Conservation (phyloP, 148 eudicot genomes). For the Silene latifolia region DNA sequence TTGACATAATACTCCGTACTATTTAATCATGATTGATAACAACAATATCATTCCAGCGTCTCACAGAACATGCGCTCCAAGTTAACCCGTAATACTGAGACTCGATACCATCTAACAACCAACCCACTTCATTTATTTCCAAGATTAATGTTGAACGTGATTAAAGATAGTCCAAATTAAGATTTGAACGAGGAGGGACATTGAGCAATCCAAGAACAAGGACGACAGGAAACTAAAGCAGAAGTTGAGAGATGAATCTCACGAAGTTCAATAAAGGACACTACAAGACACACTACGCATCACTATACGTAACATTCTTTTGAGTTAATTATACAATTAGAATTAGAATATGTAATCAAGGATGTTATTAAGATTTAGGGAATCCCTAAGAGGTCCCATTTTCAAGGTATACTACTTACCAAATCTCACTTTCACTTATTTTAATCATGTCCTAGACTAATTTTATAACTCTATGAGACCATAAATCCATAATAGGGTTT, state of each 20-base stretch:
- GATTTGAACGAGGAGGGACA: constrained; percentile 23
- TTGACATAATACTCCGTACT: no score
- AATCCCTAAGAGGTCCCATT: constrained; percentile 46
- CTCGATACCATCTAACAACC: no score
- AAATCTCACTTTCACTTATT: constrained; percentile 42
- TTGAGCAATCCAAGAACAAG: constrained; percentile 22
- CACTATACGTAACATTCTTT: constrained; percentile 32
- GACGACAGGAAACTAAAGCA: no score
- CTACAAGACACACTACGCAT: no score
- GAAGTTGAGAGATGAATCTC: constrained; percentile 35
- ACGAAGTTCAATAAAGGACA: constrained; percentile 40
- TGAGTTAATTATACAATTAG: constrained; percentile 1
- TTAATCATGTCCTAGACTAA: background rate
- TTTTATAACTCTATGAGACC: background rate
- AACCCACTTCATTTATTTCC: no score
- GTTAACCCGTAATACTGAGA: no score
- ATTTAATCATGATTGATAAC: no score
- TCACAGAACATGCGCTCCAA: no score
- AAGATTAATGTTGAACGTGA: no score
- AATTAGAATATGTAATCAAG: background rate
- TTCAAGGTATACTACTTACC: constrained; percentile 28
- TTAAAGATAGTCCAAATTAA: background rate
- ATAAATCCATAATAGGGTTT: background rate
- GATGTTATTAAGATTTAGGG: constrained; percentile 31
- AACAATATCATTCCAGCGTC: no score